phyloP scores from a whole-genome alignment of 192 early-diverging fungal species.

The Neocallimastix lanati region DNA sequence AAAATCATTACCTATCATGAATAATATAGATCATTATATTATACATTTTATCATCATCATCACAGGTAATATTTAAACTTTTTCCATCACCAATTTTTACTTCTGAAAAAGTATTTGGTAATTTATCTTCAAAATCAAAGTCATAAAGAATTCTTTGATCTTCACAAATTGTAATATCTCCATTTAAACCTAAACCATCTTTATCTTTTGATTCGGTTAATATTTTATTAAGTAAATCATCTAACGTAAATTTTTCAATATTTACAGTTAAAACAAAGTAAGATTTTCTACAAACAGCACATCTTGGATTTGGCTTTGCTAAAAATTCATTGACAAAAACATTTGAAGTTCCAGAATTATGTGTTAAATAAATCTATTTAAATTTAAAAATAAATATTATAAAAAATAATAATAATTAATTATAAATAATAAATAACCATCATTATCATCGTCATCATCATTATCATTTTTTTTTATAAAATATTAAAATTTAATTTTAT shows the following conservation, averaged over 20 bases:
- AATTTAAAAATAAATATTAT: background rate
- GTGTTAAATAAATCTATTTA: slow-evolving; percentile 34
- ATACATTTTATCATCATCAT: background rate
- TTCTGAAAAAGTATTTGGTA: background rate
- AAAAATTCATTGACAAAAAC: slow-evolving; percentile 44
- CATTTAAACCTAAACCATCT: slow-evolving; percentile 35
- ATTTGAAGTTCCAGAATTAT: slow-evolving; percentile 32
- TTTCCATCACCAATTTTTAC: background rate
- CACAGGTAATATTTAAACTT: background rate
- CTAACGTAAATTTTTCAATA: slow-evolving; percentile 34
- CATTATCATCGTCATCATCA: too few species aligned
- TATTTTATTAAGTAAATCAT: slow-evolving; percentile 39
- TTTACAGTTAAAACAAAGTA: slow-evolving; percentile 44
- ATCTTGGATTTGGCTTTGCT: slow-evolving; percentile 48
- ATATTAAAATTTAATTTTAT: background rate
- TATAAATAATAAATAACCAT: background rate
- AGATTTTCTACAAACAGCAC: slow-evolving; percentile 52
- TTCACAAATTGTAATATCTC: slow-evolving; percentile 53
- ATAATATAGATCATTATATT: background rate
- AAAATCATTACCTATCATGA: background rate
- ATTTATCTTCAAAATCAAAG: background rate
- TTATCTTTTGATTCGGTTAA: slow-evolving; percentile 4
- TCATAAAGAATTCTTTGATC: slow-evolving; percentile 15
- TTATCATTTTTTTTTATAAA: too few species aligned
- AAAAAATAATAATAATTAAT: background rate